These are phyloP conservation scores for Xylaria sp. DNA, from an alignment of 2,329 filamentous ascomycete genomes.

Conservation along the genomic window DNA sequence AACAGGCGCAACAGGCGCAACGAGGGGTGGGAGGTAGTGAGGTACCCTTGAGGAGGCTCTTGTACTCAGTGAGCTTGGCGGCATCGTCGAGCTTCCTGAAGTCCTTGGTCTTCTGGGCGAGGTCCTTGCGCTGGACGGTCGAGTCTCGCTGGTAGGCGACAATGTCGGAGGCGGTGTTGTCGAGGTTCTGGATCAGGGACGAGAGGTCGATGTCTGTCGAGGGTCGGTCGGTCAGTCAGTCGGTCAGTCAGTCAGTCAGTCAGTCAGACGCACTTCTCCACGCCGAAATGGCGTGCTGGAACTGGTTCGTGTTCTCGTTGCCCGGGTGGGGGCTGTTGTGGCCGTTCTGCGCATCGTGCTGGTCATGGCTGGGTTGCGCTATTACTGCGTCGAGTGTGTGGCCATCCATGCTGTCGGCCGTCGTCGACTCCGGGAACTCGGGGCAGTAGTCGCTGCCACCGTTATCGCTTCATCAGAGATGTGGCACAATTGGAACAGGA, in stretches of 20 bases:
- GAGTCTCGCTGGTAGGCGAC: conserved; percentile 93
- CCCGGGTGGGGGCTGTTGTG: conserved; percentile 40
- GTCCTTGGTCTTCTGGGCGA: conserved; percentile 99
- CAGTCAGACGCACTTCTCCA: conserved; percentile 97
- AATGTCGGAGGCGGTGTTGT: conserved; percentile 94
- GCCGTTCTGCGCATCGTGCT: conserved; percentile 40
- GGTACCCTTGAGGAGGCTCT: conserved; percentile 84
- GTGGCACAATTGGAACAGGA: conserved; percentile 4
- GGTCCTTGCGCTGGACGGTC: conserved; percentile 93
- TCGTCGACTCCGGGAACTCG: conserved; percentile 42
- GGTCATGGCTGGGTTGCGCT: conserved; percentile 39
- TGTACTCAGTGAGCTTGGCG: conserved; percentile 87
- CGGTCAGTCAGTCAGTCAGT: too few relatives aligned
- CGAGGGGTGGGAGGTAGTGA: background rate
- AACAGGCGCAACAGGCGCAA: background rate
- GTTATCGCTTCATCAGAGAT: conserved; percentile 41
- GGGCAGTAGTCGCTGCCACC: conserved; percentile 35
- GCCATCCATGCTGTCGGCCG: conserved; percentile 40
- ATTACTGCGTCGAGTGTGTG: conserved; percentile 40
- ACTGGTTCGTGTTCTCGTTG: conserved; percentile 81
- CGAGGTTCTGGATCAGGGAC: conserved; percentile 82
- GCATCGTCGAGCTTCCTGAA: conserved; percentile 91
- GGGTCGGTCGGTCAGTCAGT: too few relatives aligned
- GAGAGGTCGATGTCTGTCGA: conserved; percentile 83
- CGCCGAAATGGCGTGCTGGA: conserved; percentile 93